Evolutionary conservation across 129 eudicot species (phyloP), one percentile per base, ranked within the genome.

Genomic region (Flaveria linearis): DNA sequence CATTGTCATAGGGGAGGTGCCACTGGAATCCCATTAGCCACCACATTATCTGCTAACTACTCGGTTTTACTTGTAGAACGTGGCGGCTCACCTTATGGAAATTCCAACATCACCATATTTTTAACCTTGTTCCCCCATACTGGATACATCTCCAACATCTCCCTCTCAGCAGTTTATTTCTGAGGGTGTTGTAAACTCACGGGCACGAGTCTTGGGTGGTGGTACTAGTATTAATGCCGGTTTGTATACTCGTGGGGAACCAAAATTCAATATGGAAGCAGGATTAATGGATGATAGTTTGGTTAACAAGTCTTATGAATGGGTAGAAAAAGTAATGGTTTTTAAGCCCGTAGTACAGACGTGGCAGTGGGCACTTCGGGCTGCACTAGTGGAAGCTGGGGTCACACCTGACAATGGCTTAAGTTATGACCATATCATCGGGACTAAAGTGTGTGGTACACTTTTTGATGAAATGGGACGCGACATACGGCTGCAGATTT

Each of bases 21-120:
- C 18, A 13, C 43, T 28, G 68, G 68, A 1, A 62, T 62, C 68
- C 68, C 45, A 15, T 12, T 62, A 62, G 68, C 68, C 45, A 15
- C 68, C 3, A 62, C 68, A 6, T 13, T 62, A 62, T 62, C 68
- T 14, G 68, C 68, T 5, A 62, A 62, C 43, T 28, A 28, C 68
- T 12, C 42, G 45, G 68, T 62, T 28, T 30, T 62, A 28, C 68
- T 62, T 62, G 22, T 62, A 5, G 68, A 62, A 62, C 68, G 89
- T 88, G 42, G 93, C 88, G 46, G 89, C 88, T 76, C 80, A 84
- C 45, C 69, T 88, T 16, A 46, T 22, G 65, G 30, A 22, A 58
- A 58, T 22, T 36, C 65, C 33, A 58, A 20, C 33, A 9, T 58
- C 30, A 73, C 68, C 20, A 5, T 26, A 18, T 28, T 12, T 11